These are phyloP conservation scores for Hypoxylon sp. DNA, from an alignment of 2,329 filamentous ascomycete species.

Conservation along the genomic window DNA sequence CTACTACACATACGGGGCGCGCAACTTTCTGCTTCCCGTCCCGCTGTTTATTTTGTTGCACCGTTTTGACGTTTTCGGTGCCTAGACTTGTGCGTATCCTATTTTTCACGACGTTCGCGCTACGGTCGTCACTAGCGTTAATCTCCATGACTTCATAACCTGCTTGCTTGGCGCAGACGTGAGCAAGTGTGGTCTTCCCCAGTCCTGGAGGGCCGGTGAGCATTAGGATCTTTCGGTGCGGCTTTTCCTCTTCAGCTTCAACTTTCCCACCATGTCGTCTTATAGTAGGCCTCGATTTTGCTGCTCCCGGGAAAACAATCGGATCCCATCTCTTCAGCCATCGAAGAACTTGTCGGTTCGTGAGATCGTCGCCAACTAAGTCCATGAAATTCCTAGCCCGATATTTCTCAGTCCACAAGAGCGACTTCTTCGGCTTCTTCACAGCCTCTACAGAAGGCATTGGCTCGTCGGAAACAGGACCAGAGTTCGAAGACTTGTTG, in stretches of 20 bases:
- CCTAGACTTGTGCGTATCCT: constrained; percentile 92
- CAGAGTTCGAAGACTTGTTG: constrained; percentile 50
- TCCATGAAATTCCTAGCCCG: constrained; percentile 93
- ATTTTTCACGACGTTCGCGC: constrained; percentile 88
- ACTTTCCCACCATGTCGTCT: constrained; percentile 63
- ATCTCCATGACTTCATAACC: constrained; percentile 98
- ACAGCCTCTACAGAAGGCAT: constrained; percentile 61
- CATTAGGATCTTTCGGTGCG: constrained; percentile 89
- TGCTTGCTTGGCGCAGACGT: constrained; percentile 94
- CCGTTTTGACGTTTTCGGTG: constrained; percentile 91
- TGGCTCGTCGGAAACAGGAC: constrained; percentile 54
- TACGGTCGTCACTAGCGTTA: constrained; percentile 97
- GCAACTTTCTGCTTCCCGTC: constrained; percentile 76
- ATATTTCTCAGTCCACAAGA: constrained; percentile 98
- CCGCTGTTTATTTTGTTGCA: constrained; percentile 70
- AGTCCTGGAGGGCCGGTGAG: constrained; percentile 92
- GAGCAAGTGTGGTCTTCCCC: constrained; percentile 95
- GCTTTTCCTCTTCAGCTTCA: constrained; percentile 76
- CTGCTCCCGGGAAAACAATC: constrained; percentile 86
- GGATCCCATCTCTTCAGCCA: constrained; percentile 97
- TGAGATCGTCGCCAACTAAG: constrained; percentile 93
- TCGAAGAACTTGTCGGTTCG: constrained; percentile 88
- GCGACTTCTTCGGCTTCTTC: constrained; percentile 65
- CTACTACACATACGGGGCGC: constrained; percentile 90
- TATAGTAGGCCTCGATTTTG: constrained; percentile 68